Evolutionary conservation across 148 eudicot species (phyloP).

Genomic region (Euryodendron excelsum): DNA sequence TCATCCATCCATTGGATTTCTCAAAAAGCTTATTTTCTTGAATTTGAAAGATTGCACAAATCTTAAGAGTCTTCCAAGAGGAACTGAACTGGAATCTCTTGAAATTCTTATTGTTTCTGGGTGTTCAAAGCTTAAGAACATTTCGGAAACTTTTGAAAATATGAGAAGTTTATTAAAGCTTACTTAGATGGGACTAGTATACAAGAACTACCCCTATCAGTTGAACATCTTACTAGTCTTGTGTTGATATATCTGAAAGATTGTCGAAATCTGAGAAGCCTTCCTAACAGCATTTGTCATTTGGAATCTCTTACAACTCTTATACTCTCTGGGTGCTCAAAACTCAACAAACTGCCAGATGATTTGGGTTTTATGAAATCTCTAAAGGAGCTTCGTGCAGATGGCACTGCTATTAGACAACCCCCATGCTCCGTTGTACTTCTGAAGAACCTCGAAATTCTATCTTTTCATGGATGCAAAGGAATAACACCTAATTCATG

Average conservation of each 20-base stretch:
- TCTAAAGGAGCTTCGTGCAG: not conserved
- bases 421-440: not conserved
- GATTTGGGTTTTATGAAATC: not conserved
- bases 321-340: conserved; percentile 15
- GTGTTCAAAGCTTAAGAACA: not conserved
- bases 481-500: not conserved
- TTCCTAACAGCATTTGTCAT: not conserved
- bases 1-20: too few relatives aligned
- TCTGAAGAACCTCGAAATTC: not conserved
- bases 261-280: not conserved
- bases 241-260: too few relatives aligned
- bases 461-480: conserved; percentile 7
- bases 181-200: not conserved
- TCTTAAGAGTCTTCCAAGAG: not conserved
- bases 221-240: too few relatives aligned
- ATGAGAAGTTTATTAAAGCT: not conserved
- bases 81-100: not conserved
- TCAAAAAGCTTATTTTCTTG: not conserved
- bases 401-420: conserved; percentile 4
- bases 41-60: not conserved
- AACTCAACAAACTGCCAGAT: conserved; percentile 6
- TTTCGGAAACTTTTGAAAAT: not conserved
- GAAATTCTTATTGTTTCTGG: not conserved
- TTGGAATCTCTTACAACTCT: conserved; percentile 3
- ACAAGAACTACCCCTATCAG: not conserved